Evolutionary conservation across 1,284 basidiomycete genomes (phyloP), one percentile per base, ranked within the genome.

Genomic region (Inonotus obliquus): DNA sequence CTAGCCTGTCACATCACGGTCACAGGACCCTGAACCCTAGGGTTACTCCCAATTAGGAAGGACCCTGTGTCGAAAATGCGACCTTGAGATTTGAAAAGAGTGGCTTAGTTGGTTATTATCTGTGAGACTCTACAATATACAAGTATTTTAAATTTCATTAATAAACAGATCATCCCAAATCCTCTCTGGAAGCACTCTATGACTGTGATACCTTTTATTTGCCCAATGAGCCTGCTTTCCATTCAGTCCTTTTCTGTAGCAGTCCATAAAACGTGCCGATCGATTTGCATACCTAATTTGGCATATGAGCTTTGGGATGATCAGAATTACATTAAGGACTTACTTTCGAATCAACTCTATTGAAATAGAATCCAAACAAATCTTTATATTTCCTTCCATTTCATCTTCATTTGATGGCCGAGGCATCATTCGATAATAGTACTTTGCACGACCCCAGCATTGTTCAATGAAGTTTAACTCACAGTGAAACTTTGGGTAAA

Each of bases 261-360:
- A 63, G 53, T 65, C 64, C 44, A 64, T 64, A 54, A 65, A 65
- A 1, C 59, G 59, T 25, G 48, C 47, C 3, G 64, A 64, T 13
- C 55, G 62, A 52, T 54, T 61, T 23, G 63, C 53, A 58, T 11
- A 32, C 9, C 32, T 32, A 32, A 32, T 27, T 2, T 13, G 14
- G 2, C 1, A 2, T 52, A 11, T 32, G 32, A 5, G 17, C 1
- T 1, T 7, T 32, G 5, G 3, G 2, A 1, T 9, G 2, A 32
- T 17, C 2, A 52, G 32, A 35, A 13, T 17, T 5, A 35, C 32
- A 32, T 32, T 17, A 32, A 17, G n/a, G 7, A 55, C 54, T 38
- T 41, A 55, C 35, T 55, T 55, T 45, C 17, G 9, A 21, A 55
- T 21, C 2, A 45, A 21, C 4, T 55, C 38, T 14, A 39, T 11